phyloP scores from a whole-genome alignment of 768 basidiomycete species.

The Goffeauzyma gilvescens region DNA sequence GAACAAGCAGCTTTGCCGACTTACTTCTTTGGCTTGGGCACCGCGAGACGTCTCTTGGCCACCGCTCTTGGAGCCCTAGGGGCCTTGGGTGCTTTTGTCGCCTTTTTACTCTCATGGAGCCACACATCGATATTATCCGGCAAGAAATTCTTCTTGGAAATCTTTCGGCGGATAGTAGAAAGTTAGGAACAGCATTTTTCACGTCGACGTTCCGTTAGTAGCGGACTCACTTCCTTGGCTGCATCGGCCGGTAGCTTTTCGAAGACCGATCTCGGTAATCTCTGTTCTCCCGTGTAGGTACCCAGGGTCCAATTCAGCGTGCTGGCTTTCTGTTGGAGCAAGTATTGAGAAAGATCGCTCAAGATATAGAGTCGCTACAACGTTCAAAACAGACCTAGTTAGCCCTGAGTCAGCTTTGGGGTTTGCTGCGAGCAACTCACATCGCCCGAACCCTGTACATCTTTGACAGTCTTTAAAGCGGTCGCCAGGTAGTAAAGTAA shows the following conservation, averaged over 20 bases:
- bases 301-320: slow-evolving; percentile 53
- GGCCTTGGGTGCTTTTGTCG: no score
- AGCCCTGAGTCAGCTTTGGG: background rate
- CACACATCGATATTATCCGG: slow-evolving; percentile 7
- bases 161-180: background rate
- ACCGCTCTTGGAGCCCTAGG: no score
- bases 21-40: no score
- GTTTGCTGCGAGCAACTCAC: slow-evolving; percentile 38
- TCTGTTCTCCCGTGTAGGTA: slow-evolving; percentile 61
- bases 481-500: slow-evolving; percentile 63
- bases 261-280: slow-evolving; percentile 65
- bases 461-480: slow-evolving; percentile 71
- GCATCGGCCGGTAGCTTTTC: slow-evolving; percentile 49
- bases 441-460: slow-evolving; percentile 48
- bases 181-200: background rate
- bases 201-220: background rate
- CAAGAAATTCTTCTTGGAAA: slow-evolving; percentile 10
- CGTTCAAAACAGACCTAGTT: background rate
- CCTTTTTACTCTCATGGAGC: no score
- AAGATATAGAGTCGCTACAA: slow-evolving; percentile 65
- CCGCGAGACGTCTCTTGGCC: no score
- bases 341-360: slow-evolving; percentile 71
- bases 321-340: slow-evolving; percentile 53
- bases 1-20: no score
- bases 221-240: slow-evolving; percentile 15